These are phyloP conservation scores for Aspergillus funiculosus DNA, from an alignment of 495 filamentous ascomycete genomes.

Conservation along the genomic window DNA sequence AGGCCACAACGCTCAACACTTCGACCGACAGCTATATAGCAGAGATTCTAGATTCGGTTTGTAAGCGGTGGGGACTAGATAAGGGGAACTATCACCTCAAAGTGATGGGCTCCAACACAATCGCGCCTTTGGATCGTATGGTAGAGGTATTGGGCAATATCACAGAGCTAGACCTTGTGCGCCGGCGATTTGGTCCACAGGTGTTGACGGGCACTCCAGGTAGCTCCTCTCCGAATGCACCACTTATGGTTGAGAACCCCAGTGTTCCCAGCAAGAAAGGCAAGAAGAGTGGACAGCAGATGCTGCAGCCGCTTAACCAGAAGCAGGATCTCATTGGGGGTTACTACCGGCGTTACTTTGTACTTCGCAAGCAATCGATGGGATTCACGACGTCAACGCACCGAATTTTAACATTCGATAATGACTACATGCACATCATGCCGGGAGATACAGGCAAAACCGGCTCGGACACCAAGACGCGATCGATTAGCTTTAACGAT, in stretches of 20 bases:
- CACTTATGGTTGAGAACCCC: conserved; percentile 51
- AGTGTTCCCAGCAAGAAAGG: conserved; percentile 52
- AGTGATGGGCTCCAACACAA: conserved; percentile 74
- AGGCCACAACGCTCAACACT: conserved; percentile 67
- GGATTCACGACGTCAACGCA: conserved; percentile 80
- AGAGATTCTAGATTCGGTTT: conserved; percentile 86
- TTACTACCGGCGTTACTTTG: conserved; percentile 79
- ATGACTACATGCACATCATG: conserved; percentile 94
- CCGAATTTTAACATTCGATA: conserved; percentile 81
- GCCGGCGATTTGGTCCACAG: conserved; percentile 78
- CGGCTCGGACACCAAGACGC: conserved; percentile 62
- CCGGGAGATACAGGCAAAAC: conserved; percentile 59
- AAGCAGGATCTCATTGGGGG: conserved; percentile 67
- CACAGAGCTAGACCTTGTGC: conserved; percentile 77
- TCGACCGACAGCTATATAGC: conserved; percentile 92
- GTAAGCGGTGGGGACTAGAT: conserved; percentile 82
- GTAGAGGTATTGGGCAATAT: conserved; percentile 83
- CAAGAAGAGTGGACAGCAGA: conserved; percentile 56
- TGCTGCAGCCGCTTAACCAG: conserved; percentile 73
- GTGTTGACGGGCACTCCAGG: conserved; percentile 73
- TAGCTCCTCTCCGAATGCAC: conserved; percentile 73
- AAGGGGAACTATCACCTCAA: conserved; percentile 86
- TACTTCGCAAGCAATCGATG: conserved; percentile 92
- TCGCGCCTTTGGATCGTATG: conserved; percentile 78
- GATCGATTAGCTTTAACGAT: conserved; percentile 85